These are phyloP conservation scores for Fraxinus sp. DNA, from an alignment of 305 asterid species.

Conservation along the genomic window DNA sequence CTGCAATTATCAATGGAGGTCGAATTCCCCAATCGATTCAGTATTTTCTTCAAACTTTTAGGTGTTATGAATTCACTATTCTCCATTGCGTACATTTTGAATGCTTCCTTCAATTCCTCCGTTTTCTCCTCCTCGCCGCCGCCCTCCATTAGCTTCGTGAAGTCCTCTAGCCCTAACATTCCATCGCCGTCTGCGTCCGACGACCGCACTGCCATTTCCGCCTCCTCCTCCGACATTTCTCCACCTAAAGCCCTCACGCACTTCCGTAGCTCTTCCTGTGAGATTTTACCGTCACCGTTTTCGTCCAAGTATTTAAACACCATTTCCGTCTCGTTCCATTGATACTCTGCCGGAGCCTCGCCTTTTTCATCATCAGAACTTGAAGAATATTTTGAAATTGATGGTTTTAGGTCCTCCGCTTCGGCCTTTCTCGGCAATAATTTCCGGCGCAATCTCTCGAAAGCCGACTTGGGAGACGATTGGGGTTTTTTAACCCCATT, in stretches of 20 bases:
- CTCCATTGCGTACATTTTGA: constrained; percentile 17
- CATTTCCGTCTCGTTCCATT: too few relatives aligned
- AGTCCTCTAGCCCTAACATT: constrained; percentile 19
- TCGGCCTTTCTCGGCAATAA: neutral
- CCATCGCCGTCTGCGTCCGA: constrained; percentile 27
- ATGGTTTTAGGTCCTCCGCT: neutral
- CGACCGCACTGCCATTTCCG: constrained; percentile 12
- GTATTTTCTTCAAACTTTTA: constrained; percentile 21
- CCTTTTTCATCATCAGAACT: constrained; percentile 7
- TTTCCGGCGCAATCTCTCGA: neutral
- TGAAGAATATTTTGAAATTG: neutral
- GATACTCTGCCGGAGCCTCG: neutral
- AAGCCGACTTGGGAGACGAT: neutral
- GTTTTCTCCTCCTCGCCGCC: constrained; percentile 12
- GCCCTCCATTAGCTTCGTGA: constrained; percentile 15
- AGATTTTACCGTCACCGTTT: constrained; percentile 10
- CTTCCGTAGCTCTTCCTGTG: constrained; percentile 4
- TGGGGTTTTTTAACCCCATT: neutral
- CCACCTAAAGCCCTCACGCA: constrained; percentile 7
- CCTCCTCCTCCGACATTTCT: constrained; percentile 23
- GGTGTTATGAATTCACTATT: constrained; percentile 8
- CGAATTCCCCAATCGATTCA: constrained; percentile 9
- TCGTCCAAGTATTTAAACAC: too few relatives aligned
- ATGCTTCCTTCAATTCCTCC: constrained; percentile 14
- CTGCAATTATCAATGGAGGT: constrained; percentile 9